A percentile compares a stretch with the other conserved stretches of the same genome.
These are phyloP conservation scores for Ganoderma multipileum DNA, from an alignment of 1,284 basidiomycete genomes.

Conservation along the genomic window DNA sequence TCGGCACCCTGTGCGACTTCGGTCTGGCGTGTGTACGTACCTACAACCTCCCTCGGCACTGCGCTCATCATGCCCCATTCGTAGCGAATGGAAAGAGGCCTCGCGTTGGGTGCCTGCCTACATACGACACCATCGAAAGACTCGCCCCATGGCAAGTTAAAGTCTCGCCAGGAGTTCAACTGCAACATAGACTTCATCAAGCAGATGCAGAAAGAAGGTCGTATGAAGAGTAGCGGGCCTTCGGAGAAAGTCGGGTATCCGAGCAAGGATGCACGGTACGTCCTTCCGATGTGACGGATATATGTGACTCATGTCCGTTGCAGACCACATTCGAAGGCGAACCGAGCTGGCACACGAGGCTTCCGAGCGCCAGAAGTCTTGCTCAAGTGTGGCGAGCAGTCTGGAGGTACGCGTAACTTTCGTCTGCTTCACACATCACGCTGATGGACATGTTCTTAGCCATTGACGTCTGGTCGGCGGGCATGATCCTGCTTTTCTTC, in stretches of 20 bases:
- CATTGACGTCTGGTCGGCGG: conserved; percentile 96
- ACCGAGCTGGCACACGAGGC: conserved; percentile 95
- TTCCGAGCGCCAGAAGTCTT: conserved; percentile 98
- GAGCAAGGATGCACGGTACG: conserved; percentile 69
- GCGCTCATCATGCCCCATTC: neutral
- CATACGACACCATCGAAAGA: conserved; percentile 70
- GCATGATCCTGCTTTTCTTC: conserved; percentile 93
- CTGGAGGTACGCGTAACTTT: conserved; percentile 68
- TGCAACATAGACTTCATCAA: conserved; percentile 54
- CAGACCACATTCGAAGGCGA: conserved; percentile 90
- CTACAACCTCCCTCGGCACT: neutral
- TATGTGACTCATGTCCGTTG: neutral
- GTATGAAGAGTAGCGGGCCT: conserved; percentile 57
- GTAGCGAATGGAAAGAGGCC: conserved; percentile 65
- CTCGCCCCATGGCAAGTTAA: conserved; percentile 72
- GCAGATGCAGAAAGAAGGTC: conserved; percentile 66
- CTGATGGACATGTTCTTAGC: conserved; percentile 56
- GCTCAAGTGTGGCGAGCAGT: conserved; percentile 94
- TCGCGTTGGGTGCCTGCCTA: conserved; percentile 65
- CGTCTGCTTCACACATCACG: neutral
- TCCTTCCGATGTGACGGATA: neutral
- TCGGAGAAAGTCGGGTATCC: conserved; percentile 79
- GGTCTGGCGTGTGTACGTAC: conserved; percentile 87
- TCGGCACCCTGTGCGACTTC: conserved; percentile 94
- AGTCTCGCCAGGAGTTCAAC: conserved; percentile 48